Conservation (phyloP, 73 alveolate genomes). For the Tetrahymena malaccensis region DNA sequence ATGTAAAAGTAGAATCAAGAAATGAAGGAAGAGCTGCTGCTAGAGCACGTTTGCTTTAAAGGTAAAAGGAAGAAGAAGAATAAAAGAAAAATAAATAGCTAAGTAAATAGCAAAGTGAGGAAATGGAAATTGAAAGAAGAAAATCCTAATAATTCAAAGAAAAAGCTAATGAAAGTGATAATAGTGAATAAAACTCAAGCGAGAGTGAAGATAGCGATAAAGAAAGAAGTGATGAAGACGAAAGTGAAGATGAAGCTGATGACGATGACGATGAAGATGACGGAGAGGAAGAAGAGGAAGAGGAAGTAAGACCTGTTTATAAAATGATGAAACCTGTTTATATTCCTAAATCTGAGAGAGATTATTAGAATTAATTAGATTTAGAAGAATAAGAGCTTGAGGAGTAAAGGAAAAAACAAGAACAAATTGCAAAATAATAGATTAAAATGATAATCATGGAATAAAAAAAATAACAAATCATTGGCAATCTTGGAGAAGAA, state of each 20-base stretch:
- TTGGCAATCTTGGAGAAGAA: slow-evolving; percentile 47
- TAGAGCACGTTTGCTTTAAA: not conserved
- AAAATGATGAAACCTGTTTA: slow-evolving; percentile 58
- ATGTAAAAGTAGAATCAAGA: not conserved
- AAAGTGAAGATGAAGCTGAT: slow-evolving; percentile 19
- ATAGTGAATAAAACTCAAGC: slow-evolving; percentile 17
- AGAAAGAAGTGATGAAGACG: slow-evolving; percentile 19
- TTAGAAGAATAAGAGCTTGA: slow-evolving; percentile 41
- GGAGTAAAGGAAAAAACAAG: slow-evolving; percentile 44
- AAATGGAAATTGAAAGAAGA: not conserved
- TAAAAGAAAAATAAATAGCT: not conserved
- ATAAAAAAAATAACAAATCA: slow-evolving; percentile 26
- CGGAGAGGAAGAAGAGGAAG: slow-evolving; percentile 46
- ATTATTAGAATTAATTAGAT: slow-evolving; percentile 2
- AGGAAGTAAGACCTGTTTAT: slow-evolving; percentile 3
- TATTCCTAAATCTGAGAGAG: slow-evolving; percentile 55
- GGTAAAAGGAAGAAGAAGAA: not conserved
- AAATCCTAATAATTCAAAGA: not conserved
- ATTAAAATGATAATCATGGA: slow-evolving; percentile 58
- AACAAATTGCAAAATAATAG: slow-evolving; percentile 43
- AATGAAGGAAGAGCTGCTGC: not conserved
- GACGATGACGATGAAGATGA: slow-evolving; percentile 47
- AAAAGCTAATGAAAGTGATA: slow-evolving; percentile 13
- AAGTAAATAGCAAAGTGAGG: not conserved
- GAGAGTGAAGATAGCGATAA: slow-evolving; percentile 30